These are phyloP conservation scores for Paraphoma chrysanthemicola DNA, from an alignment of 2,329 filamentous ascomycete species.

Conservation along the genomic window DNA sequence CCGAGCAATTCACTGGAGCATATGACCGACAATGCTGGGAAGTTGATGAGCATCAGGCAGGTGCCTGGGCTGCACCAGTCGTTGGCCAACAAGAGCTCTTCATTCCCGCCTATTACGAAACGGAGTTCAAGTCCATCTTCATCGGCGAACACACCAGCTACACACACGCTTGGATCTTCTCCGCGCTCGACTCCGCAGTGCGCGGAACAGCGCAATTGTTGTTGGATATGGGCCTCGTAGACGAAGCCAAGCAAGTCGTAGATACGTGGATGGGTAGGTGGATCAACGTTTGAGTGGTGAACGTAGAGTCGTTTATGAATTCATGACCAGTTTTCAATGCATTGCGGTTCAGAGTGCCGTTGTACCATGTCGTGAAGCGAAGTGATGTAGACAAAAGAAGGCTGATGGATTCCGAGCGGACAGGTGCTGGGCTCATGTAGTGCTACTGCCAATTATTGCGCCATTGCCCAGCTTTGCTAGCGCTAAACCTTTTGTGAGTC, in stretches of 20 bases:
- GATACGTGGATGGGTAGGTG: constrained; percentile 74
- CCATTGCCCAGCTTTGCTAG: background rate
- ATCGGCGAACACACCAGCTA: constrained; percentile 71
- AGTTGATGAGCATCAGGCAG: constrained; percentile 66
- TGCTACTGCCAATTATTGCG: background rate
- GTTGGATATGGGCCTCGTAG: constrained; percentile 69
- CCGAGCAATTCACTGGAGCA: constrained; percentile 69
- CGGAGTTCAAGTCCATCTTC: constrained; percentile 73
- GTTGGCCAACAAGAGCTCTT: constrained; percentile 73
- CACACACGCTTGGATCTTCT: constrained; percentile 75
- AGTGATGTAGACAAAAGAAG: too few relatives aligned
- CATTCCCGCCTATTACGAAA: constrained; percentile 75
- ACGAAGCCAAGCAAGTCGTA: constrained; percentile 71
- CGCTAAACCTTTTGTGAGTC: background rate
- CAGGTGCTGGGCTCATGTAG: background rate
- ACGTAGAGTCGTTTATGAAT: background rate
- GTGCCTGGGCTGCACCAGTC: constrained; percentile 67
- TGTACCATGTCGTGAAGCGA: background rate
- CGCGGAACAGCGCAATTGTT: constrained; percentile 70
- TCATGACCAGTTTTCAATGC: background rate
- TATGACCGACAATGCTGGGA: constrained; percentile 72
- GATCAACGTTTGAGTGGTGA: constrained; percentile 51
- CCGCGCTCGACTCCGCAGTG: constrained; percentile 71
- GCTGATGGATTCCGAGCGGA: background rate
- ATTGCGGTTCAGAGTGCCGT: background rate